phyloP scores from a whole-genome alignment of 2,329 filamentous ascomycete species.

The Aspergillus transmontanensis region DNA sequence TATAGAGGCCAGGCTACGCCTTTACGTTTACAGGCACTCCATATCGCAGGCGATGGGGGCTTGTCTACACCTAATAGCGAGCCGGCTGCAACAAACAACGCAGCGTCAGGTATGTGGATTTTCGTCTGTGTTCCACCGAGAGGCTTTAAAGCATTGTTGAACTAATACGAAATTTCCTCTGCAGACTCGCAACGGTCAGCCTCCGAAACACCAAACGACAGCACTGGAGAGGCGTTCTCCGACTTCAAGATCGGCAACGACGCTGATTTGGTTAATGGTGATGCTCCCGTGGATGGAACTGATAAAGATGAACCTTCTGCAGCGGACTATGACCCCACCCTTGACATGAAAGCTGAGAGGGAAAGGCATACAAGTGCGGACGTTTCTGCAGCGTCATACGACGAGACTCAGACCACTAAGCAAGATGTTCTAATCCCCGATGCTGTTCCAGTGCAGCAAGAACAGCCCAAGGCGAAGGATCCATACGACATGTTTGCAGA shows the following conservation, averaged over 20 bases:
- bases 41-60: conserved; percentile 61
- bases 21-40: conserved; percentile 73
- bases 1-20: conserved; percentile 71
- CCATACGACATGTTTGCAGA: conserved; percentile 67
- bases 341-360: conserved; percentile 84
- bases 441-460: conserved; percentile 38
- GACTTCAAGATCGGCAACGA: conserved; percentile 68
- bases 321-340: conserved; percentile 86
- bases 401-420: conserved; percentile 58
- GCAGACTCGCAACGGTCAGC: conserved; percentile 47
- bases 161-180: conserved; percentile 1
- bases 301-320: conserved; percentile 81
- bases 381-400: conserved; percentile 57
- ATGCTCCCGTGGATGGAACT: conserved; percentile 40
- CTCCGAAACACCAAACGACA: conserved; percentile 52
- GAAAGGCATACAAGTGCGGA: conserved; percentile 65
- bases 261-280: conserved; percentile 64
- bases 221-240: conserved; percentile 55
- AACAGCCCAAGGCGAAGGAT: conserved; percentile 50
- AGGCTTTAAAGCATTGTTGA: not conserved
- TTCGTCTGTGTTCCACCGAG: not conserved
- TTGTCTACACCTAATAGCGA: conserved; percentile 55
- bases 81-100: conserved; percentile 40
- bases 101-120: conserved; percentile 41
- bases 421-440: conserved; percentile 55